Evolutionary conservation across 768 basidiomycete species (phyloP).

Genomic region (Neoboletus subvelutipes): DNA sequence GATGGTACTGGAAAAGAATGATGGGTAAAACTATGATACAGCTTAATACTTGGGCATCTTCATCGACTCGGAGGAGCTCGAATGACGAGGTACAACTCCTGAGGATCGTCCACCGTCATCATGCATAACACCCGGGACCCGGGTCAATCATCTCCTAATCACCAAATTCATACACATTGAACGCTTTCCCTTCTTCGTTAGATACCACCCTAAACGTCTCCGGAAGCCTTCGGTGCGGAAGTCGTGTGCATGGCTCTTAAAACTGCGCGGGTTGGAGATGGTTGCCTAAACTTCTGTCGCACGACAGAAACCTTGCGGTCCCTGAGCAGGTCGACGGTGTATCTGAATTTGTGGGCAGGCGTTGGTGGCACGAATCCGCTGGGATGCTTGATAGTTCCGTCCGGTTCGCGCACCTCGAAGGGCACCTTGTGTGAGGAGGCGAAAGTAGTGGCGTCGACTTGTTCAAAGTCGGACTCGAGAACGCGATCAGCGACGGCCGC

Average conservation of each 20-base stretch:
- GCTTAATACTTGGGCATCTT: not conserved
- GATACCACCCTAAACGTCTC: constrained; percentile 14
- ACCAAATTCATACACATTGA: constrained; percentile 30
- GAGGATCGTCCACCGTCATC: not conserved
- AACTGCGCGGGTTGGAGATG: constrained; percentile 13
- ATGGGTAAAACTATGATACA: not conserved
- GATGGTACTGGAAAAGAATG: not conserved
- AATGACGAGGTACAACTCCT: too few relatives aligned
- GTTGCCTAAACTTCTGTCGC: constrained; percentile 10
- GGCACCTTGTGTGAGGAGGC: constrained; percentile 39
- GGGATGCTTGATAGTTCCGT: constrained; percentile 41
- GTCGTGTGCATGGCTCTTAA: constrained; percentile 26
- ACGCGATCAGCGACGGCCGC: constrained; percentile 33
- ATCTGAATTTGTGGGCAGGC: constrained; percentile 37
- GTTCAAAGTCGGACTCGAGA: constrained; percentile 30
- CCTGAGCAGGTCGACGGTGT: constrained; percentile 10
- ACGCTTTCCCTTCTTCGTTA: constrained; percentile 5
- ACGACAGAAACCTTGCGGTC: constrained; percentile 19
- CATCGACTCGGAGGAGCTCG: not conserved
- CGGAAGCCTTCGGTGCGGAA: constrained; percentile 1
- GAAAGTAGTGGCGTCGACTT: constrained; percentile 26
- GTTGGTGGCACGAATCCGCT: constrained; percentile 47
- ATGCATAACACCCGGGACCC: not conserved
- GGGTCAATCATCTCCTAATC: constrained; percentile 18
- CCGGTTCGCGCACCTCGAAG: constrained; percentile 38